Evolutionary conservation across 305 asterid species (phyloP), one percentile per base, ranked within the genome.

Genomic region (Rubia occidens): DNA sequence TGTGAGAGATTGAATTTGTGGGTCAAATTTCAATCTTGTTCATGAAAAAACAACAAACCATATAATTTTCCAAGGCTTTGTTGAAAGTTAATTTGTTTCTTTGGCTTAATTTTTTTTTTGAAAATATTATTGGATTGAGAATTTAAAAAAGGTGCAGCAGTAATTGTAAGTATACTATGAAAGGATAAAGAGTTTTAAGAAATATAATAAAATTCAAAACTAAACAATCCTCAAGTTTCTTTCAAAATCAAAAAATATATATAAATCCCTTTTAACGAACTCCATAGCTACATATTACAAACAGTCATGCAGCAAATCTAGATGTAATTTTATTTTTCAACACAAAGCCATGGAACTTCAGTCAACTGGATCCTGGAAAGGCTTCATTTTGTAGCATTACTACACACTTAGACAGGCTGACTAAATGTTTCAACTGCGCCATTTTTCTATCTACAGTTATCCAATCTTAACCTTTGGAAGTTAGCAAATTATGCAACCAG

Each of bases 361-460:
- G 45, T n/a, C 21, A 35, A 15, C n/a, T 15, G 4, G 45, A 8
- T 14, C 45, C 20, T 32, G 47, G 9, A 61, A 61, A 61, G 24
- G 39, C 66, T 32, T 60, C 66, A 61, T 61, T 61, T 18, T 61
- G 66, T 14, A 61, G 47, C 43, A 60, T 60, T 14, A 61, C 45
- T 18, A 3, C n/a, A 5, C 14, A 14, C 13, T 32, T 17, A 61
- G 45, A 60, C 40, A 26, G 42, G 64, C 13, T 32, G 20, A n/a
- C 45, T n/a, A 61, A 39, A 60, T 29, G 42, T 32, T 60, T 29
- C 20, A 29, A 60, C 5, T 13, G 8, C 4, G 6, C 42, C 14
- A 35, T n/a, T 15, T 17, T 61, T 61, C 21, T 11, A 17, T 44
- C 14, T 64, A 47, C 60, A 14, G 11, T 24, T 29, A 14, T 15